Evolutionary conservation across 2,329 filamentous ascomycete species (phyloP).

Genomic region (Colletotrichum sp.): DNA sequence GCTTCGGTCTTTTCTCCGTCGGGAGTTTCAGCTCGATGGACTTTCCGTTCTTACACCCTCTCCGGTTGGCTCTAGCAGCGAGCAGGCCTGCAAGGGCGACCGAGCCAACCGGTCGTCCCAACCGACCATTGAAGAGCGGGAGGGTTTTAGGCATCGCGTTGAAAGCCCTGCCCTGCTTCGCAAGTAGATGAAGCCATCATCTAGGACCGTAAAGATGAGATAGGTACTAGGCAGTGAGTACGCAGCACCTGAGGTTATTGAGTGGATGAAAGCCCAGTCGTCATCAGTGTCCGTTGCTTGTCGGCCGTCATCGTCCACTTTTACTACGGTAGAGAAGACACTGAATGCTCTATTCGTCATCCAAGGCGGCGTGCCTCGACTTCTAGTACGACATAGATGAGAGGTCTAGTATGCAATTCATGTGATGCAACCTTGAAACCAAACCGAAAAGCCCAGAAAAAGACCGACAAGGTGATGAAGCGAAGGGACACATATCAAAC

Average conservation of each 20-base stretch:
- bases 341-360: not conserved
- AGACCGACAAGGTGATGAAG: not conserved
- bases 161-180: too few species aligned
- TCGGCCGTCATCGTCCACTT: not conserved
- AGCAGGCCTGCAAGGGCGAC: rapidly evolving
- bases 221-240: not conserved
- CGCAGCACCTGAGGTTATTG: not conserved
- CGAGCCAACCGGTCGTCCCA: too few species aligned
- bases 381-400: not conserved
- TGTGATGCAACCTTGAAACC: not conserved
- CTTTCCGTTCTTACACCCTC: rapidly evolving
- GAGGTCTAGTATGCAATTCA: not conserved
- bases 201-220: too few species aligned
- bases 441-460: not conserved
- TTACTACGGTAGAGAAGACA: not conserved
- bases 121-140: too few species aligned
- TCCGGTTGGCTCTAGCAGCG: too few species aligned
- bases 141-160: too few species aligned
- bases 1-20: too few species aligned
- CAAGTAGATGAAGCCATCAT: too few species aligned
- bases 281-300: rapidly evolving
- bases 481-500: not conserved
- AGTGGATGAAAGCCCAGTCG: not conserved
- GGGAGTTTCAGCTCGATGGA: too few species aligned
- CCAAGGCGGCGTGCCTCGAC: not conserved